Base-by-base conservation (phyloP, 257 asterid genomes). In the Salvia splendens region DNA sequence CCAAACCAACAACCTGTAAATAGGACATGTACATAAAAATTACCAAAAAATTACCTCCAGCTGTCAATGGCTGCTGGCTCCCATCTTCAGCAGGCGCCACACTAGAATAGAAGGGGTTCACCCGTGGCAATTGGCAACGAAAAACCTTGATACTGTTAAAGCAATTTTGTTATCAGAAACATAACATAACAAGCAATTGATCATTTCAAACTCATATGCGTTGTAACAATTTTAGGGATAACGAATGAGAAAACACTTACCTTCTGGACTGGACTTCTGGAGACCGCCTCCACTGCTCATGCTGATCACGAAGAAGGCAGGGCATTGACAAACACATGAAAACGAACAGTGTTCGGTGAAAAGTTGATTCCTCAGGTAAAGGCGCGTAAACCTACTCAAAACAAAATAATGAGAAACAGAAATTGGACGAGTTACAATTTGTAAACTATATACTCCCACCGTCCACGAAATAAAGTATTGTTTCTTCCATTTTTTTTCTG, bases 271-370 rank as follows among this genome's bases (percentile, higher is more conserved):
- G 81, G 68, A 51, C 75, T 71, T 79, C 89, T 0, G 90, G 84
- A 70, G 65, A 71, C 53, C 82, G 80, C 79, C 85, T 87, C 96
- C 92, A 88, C 84, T 94, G 99, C 69, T 84, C 97, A 63, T 94
- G 97, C 67, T 88, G 96, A 68, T 94, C 95, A 53, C 82, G 85
- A 46, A 86, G 89, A 59, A 90, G 96, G 73, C 95, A 94, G 36
- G 84, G 9, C 96, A 91, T 84, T 14, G 99, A 87, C 12, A 87
- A 68, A 64, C 99, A 94, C 88, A 91, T 91, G 78, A 94, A 91
- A 52, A 94, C 74, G 64, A 81, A 85, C 55, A 94, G 51, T 0
- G 84, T 73, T 9, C 97, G 88, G 54, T 91, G 99, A 70, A 91
- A 91, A 35, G 99, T 80, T 0, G 96, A 84, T 47, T 91, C 95